These are phyloP conservation scores for Fusarium foetens DNA, from an alignment of 2,329 filamentous ascomycete species.

Conservation along the genomic window DNA sequence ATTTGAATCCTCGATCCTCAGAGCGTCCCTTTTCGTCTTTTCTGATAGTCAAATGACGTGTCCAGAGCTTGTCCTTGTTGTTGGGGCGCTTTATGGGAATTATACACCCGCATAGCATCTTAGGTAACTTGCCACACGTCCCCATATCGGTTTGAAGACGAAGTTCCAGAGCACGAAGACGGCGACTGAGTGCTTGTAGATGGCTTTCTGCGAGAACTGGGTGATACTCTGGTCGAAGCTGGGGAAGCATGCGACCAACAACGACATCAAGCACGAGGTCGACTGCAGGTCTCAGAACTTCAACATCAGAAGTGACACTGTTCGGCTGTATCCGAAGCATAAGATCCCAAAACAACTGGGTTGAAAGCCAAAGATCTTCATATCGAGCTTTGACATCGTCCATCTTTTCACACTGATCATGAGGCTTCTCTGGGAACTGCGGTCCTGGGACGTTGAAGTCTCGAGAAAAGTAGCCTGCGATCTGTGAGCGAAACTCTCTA, in stretches of 20 bases:
- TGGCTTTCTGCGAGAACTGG: not conserved
- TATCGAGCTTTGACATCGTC: conserved; percentile 1
- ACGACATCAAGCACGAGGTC: conserved; percentile 24
- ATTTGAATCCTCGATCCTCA: not conserved
- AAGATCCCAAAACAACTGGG: conserved; percentile 29
- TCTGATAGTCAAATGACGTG: not conserved
- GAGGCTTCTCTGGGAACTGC: not conserved
- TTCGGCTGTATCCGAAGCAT: conserved; percentile 36
- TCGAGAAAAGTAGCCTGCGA: conserved; percentile 2
- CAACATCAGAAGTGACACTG: not conserved
- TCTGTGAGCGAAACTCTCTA: not conserved
- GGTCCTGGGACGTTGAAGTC: conserved; percentile 3
- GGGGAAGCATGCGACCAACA: not conserved
- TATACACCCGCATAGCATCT: conserved; percentile 25
- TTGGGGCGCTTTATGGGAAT: conserved; percentile 16
- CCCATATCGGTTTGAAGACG: not conserved
- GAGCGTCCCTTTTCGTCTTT: not conserved
- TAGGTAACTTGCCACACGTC: conserved; percentile 10
- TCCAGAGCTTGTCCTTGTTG: conserved; percentile 27
- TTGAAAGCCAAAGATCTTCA: conserved; percentile 20
- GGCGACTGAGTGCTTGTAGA: conserved; percentile 10
- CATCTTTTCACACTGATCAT: not conserved
- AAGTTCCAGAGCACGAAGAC: conserved; percentile 14
- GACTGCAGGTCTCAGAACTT: not conserved
- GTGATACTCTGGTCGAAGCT: not conserved